A percentile compares a stretch with the other conserved stretches of the same genome.
These are phyloP conservation scores for Lithospermum erythrorhizon DNA, from an alignment of 257 asterid genomes.

Conservation along the genomic window DNA sequence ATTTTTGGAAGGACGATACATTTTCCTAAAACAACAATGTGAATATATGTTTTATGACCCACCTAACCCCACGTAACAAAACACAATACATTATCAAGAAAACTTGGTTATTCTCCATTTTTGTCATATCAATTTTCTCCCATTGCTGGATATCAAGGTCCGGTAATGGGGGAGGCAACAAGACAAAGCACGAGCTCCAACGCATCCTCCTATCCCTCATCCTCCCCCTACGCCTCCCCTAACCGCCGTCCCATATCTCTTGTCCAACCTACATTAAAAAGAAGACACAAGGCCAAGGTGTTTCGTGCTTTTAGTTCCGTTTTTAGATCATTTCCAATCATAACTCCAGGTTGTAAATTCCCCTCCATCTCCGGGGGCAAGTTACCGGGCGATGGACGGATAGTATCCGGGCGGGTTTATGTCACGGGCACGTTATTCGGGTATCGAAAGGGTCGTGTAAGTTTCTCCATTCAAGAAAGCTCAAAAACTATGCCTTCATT, in stretches of 20 bases:
- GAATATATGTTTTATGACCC: background rate
- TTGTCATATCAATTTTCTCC: background rate
- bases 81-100: background rate
- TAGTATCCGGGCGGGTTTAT: slow-evolving; percentile 12
- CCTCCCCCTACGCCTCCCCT: slow-evolving; percentile 20
- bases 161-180: background rate
- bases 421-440: slow-evolving; percentile 77
- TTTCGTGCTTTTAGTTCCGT: slow-evolving; percentile 57
- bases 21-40: no score
- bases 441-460: slow-evolving; percentile 30
- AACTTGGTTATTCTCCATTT: background rate
- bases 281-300: slow-evolving; percentile 19
- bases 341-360: slow-evolving; percentile 44
- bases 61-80: background rate
- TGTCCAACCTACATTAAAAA: slow-evolving; percentile 45
- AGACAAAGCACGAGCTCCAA: slow-evolving; percentile 2
- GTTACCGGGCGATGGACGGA: slow-evolving; percentile 9
- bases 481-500: slow-evolving; percentile 27
- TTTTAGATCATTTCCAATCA: slow-evolving; percentile 74
- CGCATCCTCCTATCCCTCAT: slow-evolving; percentile 17
- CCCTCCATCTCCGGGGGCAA: slow-evolving; percentile 40
- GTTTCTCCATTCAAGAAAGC: slow-evolving; percentile 36
- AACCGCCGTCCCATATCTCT: slow-evolving; percentile 30
- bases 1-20: no score
- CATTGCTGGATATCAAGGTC: background rate